Percentiles rank a stretch among this genome's conserved stretches.
Evolutionary conservation across 352 stramenopile genomes (phyloP).

Genomic region (Discostella stelligera): DNA sequence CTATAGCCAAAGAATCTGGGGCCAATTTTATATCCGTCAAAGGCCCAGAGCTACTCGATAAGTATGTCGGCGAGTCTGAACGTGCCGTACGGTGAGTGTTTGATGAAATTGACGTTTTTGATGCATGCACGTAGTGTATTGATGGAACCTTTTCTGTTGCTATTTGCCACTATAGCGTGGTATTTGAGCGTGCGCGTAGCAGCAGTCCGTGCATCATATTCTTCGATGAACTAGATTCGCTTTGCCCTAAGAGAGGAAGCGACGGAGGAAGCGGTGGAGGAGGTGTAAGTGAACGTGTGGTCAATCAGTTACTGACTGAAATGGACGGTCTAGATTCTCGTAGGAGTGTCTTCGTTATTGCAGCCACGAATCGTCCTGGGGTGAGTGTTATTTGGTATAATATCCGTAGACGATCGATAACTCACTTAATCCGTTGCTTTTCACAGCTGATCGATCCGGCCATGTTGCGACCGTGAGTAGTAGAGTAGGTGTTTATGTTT

Average conservation of each 20-base stretch:
- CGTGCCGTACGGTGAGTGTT: conserved; percentile 85
- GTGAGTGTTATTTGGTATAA: background rate
- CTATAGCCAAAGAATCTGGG: conserved; percentile 93
- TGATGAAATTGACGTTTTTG: background rate
- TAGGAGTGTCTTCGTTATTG: conserved; percentile 93
- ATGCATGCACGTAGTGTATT: background rate
- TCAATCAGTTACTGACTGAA: conserved; percentile 98
- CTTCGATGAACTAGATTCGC: conserved; percentile 98
- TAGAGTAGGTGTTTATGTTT: conserved; percentile 5
- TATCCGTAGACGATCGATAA: background rate
- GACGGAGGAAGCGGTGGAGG: conserved; percentile 82
- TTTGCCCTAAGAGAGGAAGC: conserved; percentile 91
- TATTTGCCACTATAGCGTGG: conserved; percentile 48
- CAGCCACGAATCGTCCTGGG: conserved; percentile 89
- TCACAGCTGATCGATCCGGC: conserved; percentile 95
- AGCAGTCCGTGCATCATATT: conserved; percentile 99
- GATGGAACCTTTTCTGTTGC: background rate
- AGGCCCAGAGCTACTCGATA: conserved; percentile 79
- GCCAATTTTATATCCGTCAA: conserved; percentile 70
- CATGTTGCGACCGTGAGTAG: conserved; percentile 91
- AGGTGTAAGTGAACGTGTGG: conserved; percentile 88
- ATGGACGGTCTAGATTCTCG: conserved; percentile 97
- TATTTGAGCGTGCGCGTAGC: conserved; percentile 96
- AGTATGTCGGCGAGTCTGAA: conserved; percentile 84
- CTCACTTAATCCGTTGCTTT: background rate